phyloP scores from a whole-genome alignment of 352 stramenopile genomes.

The Globisporangium solare region DNA sequence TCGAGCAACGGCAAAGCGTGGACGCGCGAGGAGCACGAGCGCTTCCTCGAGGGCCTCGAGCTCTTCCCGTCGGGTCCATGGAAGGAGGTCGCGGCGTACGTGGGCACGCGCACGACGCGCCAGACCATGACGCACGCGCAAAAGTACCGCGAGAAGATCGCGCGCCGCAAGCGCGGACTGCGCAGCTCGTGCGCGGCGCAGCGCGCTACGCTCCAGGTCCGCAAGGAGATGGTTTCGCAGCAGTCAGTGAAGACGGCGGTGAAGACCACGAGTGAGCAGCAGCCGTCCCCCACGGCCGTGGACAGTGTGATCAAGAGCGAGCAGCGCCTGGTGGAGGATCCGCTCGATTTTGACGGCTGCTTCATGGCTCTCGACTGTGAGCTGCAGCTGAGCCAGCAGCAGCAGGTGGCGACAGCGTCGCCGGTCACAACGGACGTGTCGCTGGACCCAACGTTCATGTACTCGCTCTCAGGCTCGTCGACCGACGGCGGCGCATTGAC shows the following conservation, averaged over 20 bases:
- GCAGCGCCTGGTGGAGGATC: constrained; percentile 1
- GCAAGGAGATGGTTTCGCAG: no score
- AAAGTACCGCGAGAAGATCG: constrained; percentile 85
- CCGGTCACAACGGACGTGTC: constrained; percentile 1
- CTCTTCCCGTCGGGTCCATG: constrained; percentile 66
- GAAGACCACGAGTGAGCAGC: background rate
- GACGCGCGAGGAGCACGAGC: constrained; percentile 66
- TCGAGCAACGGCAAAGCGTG: constrained; percentile 20
- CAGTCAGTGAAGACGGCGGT: background rate
- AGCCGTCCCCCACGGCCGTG: constrained; percentile 7
- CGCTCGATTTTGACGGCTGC: constrained; percentile 12
- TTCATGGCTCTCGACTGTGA: constrained; percentile 11
- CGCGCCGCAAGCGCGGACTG: constrained; percentile 58
- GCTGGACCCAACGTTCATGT: constrained; percentile 8
- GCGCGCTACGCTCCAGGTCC: constrained; percentile 3
- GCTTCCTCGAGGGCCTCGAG: constrained; percentile 75
- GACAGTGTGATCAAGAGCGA: constrained; percentile 1
- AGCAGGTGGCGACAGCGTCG: background rate
- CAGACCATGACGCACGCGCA: constrained; percentile 83
- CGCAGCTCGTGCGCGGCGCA: constrained; percentile 13
- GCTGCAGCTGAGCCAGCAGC: background rate
- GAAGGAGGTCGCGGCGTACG: constrained; percentile 73
- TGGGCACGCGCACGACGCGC: constrained; percentile 61
- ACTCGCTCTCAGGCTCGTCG: constrained; percentile 1
- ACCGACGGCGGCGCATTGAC: background rate